Evolutionary conservation across 805 yeast species (phyloP), one percentile per base, ranked within the genome.

Genomic region (Suhomyces tanzawaensis): DNA sequence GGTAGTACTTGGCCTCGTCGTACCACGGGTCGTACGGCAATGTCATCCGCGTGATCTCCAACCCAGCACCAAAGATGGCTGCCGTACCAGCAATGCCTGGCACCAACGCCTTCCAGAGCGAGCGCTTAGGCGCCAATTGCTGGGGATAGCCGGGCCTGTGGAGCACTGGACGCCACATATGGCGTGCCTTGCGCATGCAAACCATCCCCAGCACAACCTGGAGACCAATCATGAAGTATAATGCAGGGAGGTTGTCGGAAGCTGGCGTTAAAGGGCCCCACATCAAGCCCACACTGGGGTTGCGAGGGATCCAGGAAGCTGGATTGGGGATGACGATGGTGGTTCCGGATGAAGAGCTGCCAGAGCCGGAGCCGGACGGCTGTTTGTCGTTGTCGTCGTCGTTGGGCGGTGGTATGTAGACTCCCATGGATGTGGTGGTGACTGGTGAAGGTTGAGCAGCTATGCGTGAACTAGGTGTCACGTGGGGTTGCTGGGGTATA

Each of bases 211-310:
- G 37, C 1, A 66, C 58, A 16, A 79, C 55, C 52, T 83, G 90
- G 2, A 74, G 40, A 0, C 76, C 77, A 2, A 79, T 66, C 34
- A 81, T 54, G 0, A 75, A 49, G 49, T 72, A 74, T 1, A 82
- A 52, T 1, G 84, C 85, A 3, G 67, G 57, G 22, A 62, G 53
- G 53, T 81, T 77, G 45, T 83, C 90, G 7, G 83, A 72, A 1
- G 89, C 85, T 2, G 91, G 91, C 1, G 79, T 82, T 16, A 83
- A 54, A 0, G 88, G 88, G 1, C 89, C 85, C 81, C 86, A 79
- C 13, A 46, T 32, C 16, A 46, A 46, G 5, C 48, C 50, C 4
- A 44, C 39, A 16, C 46, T 41, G 18, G 50, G 50, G 34, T 46
- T 46, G 8, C 39, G 35, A 7, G 48, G 47, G 7, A 44, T 14